Evolutionary conservation across 495 filamentous ascomycete genomes (phyloP).

Genomic region (Penicillium simplicissimum): DNA sequence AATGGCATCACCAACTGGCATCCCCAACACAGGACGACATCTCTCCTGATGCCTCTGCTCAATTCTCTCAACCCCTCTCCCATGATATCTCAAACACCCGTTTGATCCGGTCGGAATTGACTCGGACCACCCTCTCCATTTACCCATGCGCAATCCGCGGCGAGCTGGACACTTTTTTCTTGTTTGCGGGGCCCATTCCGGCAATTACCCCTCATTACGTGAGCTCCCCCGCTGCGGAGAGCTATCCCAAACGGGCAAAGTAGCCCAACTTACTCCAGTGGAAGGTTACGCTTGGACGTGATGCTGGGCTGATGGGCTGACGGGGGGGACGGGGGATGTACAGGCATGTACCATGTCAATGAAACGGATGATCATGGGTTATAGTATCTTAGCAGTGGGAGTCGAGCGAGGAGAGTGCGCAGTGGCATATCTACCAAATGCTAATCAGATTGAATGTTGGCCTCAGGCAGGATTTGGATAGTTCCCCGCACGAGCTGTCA

Average conservation of each 20-base stretch:
- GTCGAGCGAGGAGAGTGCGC: neutral
- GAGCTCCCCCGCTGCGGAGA: conserved; percentile 15
- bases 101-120: conserved; percentile 1
- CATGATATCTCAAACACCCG: neutral
- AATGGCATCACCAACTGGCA: neutral
- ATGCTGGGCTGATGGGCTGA: conserved; percentile 2
- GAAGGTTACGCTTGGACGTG: conserved; percentile 4
- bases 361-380: neutral
- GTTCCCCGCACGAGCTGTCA: conserved; percentile 12
- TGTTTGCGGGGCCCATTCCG: neutral
- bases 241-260: conserved; percentile 10
- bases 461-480: neutral
- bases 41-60: neutral
- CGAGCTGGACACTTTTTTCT: conserved; percentile 2
- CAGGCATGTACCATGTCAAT: neutral
- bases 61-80: neutral
- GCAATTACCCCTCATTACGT: conserved; percentile 32
- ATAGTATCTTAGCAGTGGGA: neutral
- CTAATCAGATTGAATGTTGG: neutral
- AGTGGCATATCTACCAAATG: neutral
- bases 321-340: neutral
- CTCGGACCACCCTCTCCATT: conserved; percentile 2
- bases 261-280: neutral
- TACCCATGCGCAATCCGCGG: neutral
- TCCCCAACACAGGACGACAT: neutral